Base-by-base conservation (phyloP, 805 yeast genomes). In the Wickerhamiella cacticola region DNA sequence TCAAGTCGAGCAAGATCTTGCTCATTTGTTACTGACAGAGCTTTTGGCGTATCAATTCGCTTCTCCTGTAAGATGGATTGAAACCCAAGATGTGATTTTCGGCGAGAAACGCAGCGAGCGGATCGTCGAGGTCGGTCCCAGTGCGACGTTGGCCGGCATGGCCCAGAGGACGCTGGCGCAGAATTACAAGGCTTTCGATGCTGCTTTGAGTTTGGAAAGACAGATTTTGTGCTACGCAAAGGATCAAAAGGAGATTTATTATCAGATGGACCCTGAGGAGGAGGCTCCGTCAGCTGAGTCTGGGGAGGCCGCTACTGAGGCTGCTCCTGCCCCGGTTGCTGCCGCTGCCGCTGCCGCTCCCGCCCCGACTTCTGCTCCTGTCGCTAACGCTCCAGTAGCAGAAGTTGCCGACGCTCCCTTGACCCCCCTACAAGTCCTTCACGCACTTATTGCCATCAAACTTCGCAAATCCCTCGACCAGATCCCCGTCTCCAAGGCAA, bases 11-110 rank as follows among this genome's bases (percentile, higher is more conserved):
- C 98, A 92, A 72, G 97, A 92, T 66, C 78, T 92, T 56, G 94
- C 98, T 57, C 97, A 92, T 66, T 80, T 84, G 56, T 74, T 92
- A 55, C 75, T 92, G 64, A 87, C 96, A 23, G 99, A 92, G 75
- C 79, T 92, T 59, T 75, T 92, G 70, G 97, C 98, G 48, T 92
- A 88, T 71, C 99, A 92, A 69, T 92, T 92, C 63, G 99, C 99
- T 44, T 88, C 96, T 53, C 98, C 99, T 42, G 99, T 92, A 55
- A 80, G 97, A 75, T 92, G 99, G 97, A 92, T 94, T 66, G 98
- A 94, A 67, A 92, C 98, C 53, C 99, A 92, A 70, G 98, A 92
- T 71, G 97, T 92, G 50, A 83, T 92, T 64, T 76, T 92, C 65
- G 83, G 84, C 66, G 92, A 87, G 59, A 82, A 78, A 76, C 87